A percentile compares a stretch with the other conserved stretches of the same genome.
phyloP scores from a whole-genome alignment of 1,284 basidiomycete genomes.

The Cutaneotrichosporon arboriforme region DNA sequence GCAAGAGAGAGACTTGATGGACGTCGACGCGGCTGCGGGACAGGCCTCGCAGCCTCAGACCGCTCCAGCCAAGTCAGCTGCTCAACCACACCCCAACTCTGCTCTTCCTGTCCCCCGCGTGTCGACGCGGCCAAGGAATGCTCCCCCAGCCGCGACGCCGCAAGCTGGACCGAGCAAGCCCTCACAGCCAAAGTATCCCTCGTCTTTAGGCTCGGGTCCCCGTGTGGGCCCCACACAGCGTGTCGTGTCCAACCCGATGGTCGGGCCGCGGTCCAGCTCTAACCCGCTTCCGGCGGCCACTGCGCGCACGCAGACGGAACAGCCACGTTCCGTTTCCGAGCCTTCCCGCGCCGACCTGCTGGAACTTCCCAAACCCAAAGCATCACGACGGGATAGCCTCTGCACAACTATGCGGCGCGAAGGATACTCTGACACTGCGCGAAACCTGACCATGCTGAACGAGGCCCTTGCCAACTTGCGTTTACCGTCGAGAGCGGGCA shows the following conservation, averaged over 20 bases:
- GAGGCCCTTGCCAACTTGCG: conserved; percentile 39
- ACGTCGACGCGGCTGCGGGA: no score
- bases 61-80: no score
- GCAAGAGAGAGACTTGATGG: no score
- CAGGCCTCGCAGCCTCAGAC: no score
- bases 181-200: conserved; percentile 40
- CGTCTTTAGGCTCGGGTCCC: conserved; percentile 37
- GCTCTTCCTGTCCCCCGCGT: conserved; percentile 6
- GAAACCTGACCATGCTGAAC: conserved; percentile 34
- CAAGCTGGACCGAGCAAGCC: conserved; percentile 1
- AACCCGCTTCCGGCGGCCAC: background rate
- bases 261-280: conserved; percentile 2
- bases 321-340: conserved; percentile 2
- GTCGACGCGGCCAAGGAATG: conserved; percentile 1
- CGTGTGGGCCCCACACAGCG: conserved; percentile 28
- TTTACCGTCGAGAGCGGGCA: background rate
- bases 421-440: conserved; percentile 34
- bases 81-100: background rate
- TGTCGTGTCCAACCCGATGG: conserved; percentile 40
- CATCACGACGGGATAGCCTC: conserved; percentile 6
- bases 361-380: background rate
- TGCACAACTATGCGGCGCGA: conserved; percentile 27
- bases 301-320: background rate
- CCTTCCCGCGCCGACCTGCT: background rate
- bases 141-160: background rate